Base-by-base conservation (phyloP, 768 basidiomycete species). In the Suillus occidentalis region DNA sequence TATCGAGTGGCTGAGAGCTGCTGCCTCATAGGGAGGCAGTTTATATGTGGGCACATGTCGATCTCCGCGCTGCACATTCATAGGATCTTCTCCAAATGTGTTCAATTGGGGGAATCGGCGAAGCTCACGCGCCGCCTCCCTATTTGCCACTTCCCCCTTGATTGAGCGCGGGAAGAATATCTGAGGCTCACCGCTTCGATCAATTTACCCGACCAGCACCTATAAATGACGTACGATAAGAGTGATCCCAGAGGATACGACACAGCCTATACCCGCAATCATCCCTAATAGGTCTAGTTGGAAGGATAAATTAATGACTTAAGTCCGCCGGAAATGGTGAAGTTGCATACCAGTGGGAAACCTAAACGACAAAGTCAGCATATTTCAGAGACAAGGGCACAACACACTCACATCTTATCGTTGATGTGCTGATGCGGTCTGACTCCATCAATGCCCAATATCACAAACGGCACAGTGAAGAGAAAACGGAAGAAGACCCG, bases 111-210 rank as follows among this genome's bases (percentile, higher is more conserved):
- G 36, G 12, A 40, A 43, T 28, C 31, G 63, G n/a, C 62, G 65
- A 10, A 50, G 63, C 14, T 60, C 28, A 22, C 77, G 82, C 1
- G 76, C 74, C 14, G 82, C 82, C 57, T 89, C 86, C 31, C 77
- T 81, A 5, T 78, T 76, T 4, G 83, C 79, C 28, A 89, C 87
- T 75, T 91, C 90, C 22, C 82, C 78, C 74, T 89, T 83, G 52
- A 89, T 82, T 6, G 89, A 90, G 47, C 92, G 89, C 61, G 92
- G 92, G 79, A 93, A 94, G 82, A 94, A 94, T 42, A 93, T 90
- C 90, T 92, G 66, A 37, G 53, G n/a, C 43, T 31, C 47, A 43
- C 36, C 40, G 20, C 2, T 49, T 62, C 7, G 13, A 31, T 42
- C 52, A n/a, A n/a, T 28, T 36, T 36, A 59, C 14, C 36, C 18